Evolutionary conservation across 208 protist species (phyloP).

Genomic region (Trichomonas tenax): DNA sequence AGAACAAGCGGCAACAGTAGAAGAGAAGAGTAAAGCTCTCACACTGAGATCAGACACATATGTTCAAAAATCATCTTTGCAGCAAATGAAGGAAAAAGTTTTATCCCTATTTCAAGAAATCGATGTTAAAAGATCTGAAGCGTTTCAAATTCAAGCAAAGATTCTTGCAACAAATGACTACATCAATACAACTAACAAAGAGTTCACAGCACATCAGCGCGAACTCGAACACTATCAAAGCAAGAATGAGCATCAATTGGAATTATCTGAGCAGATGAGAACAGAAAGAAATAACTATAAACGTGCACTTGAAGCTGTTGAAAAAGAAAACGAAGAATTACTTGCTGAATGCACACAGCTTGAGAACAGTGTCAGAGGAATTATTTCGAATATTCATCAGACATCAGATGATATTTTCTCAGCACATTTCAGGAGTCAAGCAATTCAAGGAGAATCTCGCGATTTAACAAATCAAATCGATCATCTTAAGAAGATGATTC

Average conservation of each 20-base stretch:
- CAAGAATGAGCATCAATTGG: not conserved
- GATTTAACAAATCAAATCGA: not conserved
- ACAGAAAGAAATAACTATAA: not conserved
- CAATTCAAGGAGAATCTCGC: not conserved
- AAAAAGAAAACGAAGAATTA: not conserved
- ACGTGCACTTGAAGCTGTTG: not conserved
- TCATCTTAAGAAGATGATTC: not conserved
- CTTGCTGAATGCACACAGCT: not conserved
- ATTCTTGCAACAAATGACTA: not conserved
- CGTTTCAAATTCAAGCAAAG: not conserved
- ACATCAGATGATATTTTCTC: not conserved
- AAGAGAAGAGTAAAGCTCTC: not conserved
- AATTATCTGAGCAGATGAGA: not conserved
- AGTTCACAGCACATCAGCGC: not conserved
- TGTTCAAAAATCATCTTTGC: not conserved
- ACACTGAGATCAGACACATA: not conserved
- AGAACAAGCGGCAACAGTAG: not conserved
- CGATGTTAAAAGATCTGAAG: not conserved
- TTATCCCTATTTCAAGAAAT: not conserved
- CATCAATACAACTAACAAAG: not conserved
- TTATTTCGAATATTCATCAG: not conserved
- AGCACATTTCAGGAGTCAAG: not conserved
- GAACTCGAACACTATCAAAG: not conserved
- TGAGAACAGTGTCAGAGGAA: not conserved
- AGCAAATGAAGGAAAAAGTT: not conserved